These are phyloP conservation scores for Claviceps humidiphila DNA, from an alignment of 2,329 filamentous ascomycete genomes.

Conservation along the genomic window DNA sequence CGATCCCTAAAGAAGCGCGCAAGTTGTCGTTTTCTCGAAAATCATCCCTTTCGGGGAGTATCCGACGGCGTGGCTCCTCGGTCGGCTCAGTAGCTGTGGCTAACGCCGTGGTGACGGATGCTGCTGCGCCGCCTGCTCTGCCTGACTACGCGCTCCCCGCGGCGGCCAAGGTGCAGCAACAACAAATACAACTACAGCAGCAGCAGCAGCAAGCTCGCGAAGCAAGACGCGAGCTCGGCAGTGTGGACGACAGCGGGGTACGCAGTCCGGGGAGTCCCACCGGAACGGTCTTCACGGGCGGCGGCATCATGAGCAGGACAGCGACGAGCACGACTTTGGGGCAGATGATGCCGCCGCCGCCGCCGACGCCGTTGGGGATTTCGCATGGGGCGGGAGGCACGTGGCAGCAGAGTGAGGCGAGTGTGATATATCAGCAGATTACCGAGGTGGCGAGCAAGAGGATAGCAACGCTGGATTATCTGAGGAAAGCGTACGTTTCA, in stretches of 20 bases:
- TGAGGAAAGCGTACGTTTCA: constrained; percentile 69
- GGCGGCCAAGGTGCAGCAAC: constrained; percentile 28
- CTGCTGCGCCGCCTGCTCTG: constrained; percentile 36
- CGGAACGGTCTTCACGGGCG: constrained; percentile 5
- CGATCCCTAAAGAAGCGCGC: constrained; percentile 26
- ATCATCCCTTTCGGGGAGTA: constrained; percentile 35
- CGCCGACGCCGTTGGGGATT: constrained; percentile 8
- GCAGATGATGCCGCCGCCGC: constrained; percentile 13
- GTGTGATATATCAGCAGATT: constrained; percentile 47
- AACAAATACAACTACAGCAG: too few species aligned
- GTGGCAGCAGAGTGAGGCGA: constrained; percentile 32
- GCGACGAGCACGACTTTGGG: background rate
- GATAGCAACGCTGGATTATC: constrained; percentile 85
- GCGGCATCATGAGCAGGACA: constrained; percentile 6
- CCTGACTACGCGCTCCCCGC: constrained; percentile 40
- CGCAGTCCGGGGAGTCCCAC: constrained; percentile 9
- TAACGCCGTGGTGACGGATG: constrained; percentile 29
- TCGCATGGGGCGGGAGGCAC: constrained; percentile 6
- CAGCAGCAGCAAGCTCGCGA: constrained; percentile 5
- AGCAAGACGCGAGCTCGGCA: constrained; percentile 5
- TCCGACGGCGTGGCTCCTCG: constrained; percentile 27
- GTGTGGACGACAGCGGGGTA: constrained; percentile 4
- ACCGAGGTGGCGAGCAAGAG: constrained; percentile 82
- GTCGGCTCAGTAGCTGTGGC: constrained; percentile 21
- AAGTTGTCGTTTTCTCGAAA: constrained; percentile 41